Base-by-base conservation (phyloP, 2,329 filamentous ascomycete species). In the Microdochium nivale region DNA sequence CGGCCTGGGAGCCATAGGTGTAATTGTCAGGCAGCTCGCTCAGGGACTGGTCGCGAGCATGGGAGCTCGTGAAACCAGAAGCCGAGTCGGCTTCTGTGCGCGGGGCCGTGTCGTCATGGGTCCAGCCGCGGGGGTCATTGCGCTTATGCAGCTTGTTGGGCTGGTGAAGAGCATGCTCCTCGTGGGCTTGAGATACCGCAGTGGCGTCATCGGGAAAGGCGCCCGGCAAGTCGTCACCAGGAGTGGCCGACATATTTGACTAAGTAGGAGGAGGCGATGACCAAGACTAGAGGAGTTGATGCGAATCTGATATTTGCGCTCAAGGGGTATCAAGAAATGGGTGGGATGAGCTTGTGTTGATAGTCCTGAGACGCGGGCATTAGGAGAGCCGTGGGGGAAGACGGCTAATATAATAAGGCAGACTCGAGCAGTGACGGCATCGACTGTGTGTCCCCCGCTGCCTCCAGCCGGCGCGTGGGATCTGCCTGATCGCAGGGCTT, bases 111-210 rank as follows among this genome's bases (percentile, higher is more conserved):
- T 27, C 46, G 23, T 25, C 24, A 21, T 25, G 8, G 24, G 23
- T 14, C 46, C 46, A 47, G 46, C 46, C 46, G 23, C 46, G 46
- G 11, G 46, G 46, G 46, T 47, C 46, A 8, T 30, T 21, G 13
- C 46, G 46, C 25, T 47, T 47, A 24, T 47, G 46, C n/a, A 47
- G 24, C 24, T 47, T 47, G 46, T 47, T 47, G 25, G 8, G 46
- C 13, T 30, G 24, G 24, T 47, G 24, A 23, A 7, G 7, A n/a
- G 14, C 35, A 23, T 7, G 5, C 13, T 27, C 25, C 24, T 25
- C 25, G 14, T 14, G n/a, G n/a, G n/a, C n/a, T n/a, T n/a, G 24
- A 21, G 46, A 11, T 16, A 7, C 46, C 9, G 25, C 24, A 14
- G 46, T 19, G 25, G 13, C 13, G 9, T 47, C 46, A 3, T 23